Percentiles rank a stretch among this genome's conserved stretches.
Conservation (phyloP, 2,329 filamentous ascomycete genomes). For the Microdochium paspali region DNA sequence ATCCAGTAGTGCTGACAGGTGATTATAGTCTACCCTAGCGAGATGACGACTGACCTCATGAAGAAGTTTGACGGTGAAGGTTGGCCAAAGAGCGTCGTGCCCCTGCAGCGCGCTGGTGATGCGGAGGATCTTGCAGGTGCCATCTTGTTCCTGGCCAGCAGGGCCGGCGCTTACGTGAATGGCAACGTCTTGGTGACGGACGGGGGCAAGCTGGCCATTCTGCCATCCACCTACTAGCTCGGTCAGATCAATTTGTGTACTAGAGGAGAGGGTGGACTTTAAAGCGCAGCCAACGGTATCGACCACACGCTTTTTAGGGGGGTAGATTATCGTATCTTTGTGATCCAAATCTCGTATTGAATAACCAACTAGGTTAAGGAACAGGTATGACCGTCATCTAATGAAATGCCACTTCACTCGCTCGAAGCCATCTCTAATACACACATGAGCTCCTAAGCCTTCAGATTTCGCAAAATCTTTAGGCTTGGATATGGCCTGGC, state of each 20-base stretch:
- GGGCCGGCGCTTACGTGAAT: conserved; percentile 43
- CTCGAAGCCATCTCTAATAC: not conserved
- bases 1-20: not conserved
- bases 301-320: too few species aligned
- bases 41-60: conserved; percentile 29
- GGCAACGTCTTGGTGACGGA: conserved; percentile 42
- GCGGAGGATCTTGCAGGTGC: conserved; percentile 43
- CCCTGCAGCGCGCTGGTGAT: conserved; percentile 12
- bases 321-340: too few species aligned
- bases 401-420: not conserved
- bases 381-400: not conserved
- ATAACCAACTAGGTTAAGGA: too few species aligned
- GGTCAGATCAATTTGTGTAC: too few species aligned
- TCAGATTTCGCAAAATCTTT: not conserved
- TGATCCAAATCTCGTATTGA: too few species aligned
- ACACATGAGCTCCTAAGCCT: not conserved
- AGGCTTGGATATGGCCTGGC: not conserved
- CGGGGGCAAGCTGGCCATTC: conserved; percentile 32
- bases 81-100: conserved; percentile 11
- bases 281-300: too few species aligned
- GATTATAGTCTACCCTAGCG: conserved; percentile 30
- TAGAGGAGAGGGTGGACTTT: too few species aligned
- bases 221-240: conserved; percentile 14
- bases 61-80: conserved; percentile 7
- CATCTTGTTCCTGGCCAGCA: conserved; percentile 39